Evolutionary conservation across 2,329 filamentous ascomycete species (phyloP), one percentile per base, ranked within the genome.

Genomic region (Orbilia blumenaviensis): DNA sequence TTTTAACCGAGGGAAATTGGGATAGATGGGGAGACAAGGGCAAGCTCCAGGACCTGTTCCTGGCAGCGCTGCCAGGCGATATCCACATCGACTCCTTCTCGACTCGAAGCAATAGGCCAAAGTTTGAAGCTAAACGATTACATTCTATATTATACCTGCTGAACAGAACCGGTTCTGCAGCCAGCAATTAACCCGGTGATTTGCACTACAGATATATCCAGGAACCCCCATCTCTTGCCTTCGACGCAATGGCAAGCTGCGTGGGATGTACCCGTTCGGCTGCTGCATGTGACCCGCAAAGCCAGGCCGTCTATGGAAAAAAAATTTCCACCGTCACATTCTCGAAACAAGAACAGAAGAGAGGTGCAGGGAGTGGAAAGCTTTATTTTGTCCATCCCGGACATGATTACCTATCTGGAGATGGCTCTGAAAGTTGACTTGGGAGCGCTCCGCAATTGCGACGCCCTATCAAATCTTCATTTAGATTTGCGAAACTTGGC

Each of bases 1-100:
- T 67, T 75, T 75, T 75, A 75, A 75, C 71, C 71, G 71, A 75
- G 63, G 71, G 63, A 75, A 75, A 68, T 75, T 68, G 71, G 63
- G 56, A 58, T 56, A 41, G 42, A 61, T 23, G 29, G 44, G 60
- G 61, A 27, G 48, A 38, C 63, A 67, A 52, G 63, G 63, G 50
- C 48, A 23, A 34, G 25, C 38, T 34, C 60, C 29, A 23, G 58
- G 56, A 71, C 66, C 42, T 61, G 29, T 60, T 29, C 61, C 50
- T 56, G 27, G 42, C 23, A 60, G 27, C n/a, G n/a, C n/a, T n/a
- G n/a, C 34, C 36, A 41, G 44, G 38, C 56, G 46, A 66, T 74
- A 61, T 61, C 54, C 61, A 61, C 42, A 56, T 44, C n/a, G 23
- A 27, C 54, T 68, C 46, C 63, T 52, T 54, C 54, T 48, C 29